A percentile compares a stretch with the other conserved stretches of the same genome.
Evolutionary conservation across 1,284 basidiomycete species (phyloP).

Genomic region (Sporisorium sorghi): DNA sequence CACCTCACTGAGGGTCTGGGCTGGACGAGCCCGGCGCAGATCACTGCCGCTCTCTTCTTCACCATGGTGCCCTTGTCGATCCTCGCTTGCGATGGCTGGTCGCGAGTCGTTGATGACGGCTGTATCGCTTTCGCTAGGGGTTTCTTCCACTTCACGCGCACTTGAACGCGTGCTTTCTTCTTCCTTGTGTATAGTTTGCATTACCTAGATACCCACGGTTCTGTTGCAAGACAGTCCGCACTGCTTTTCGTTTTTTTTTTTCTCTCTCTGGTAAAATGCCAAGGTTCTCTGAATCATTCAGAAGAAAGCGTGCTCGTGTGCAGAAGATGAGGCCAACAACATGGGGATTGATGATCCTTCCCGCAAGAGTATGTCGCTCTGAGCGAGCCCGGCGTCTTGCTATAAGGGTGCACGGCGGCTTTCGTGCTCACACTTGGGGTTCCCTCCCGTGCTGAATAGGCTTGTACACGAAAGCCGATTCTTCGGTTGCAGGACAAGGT

Average conservation of each 20-base stretch:
- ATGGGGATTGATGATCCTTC: too few relatives aligned
- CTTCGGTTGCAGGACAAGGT: background rate
- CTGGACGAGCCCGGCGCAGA: slow-evolving; percentile 36
- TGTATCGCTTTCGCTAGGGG: slow-evolving; percentile 43
- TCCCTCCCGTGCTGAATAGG: too few relatives aligned
- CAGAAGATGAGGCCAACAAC: too few relatives aligned
- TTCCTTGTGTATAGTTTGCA: background rate
- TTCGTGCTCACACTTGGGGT: too few relatives aligned
- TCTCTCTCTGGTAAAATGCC: background rate
- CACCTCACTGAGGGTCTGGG: slow-evolving; percentile 37
- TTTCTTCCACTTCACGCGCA: slow-evolving; percentile 49
- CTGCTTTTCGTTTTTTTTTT: background rate
- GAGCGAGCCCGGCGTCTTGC: too few relatives aligned
- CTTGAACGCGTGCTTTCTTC: background rate
- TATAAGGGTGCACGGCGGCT: too few relatives aligned
- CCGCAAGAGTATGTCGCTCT: too few relatives aligned
- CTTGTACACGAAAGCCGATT: too few relatives aligned
- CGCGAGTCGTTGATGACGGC: slow-evolving; percentile 48
- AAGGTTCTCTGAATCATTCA: background rate
- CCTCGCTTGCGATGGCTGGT: slow-evolving; percentile 49
- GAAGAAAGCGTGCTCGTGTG: background rate
- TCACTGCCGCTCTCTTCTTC: slow-evolving; percentile 50
- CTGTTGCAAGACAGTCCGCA: background rate
- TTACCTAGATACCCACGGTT: slow-evolving; percentile 3
- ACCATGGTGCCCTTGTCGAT: slow-evolving; percentile 52